A percentile compares a stretch with the other conserved stretches of the same genome.
phyloP scores from a whole-genome alignment of 768 basidiomycete species.

The Trametes cubensis region DNA sequence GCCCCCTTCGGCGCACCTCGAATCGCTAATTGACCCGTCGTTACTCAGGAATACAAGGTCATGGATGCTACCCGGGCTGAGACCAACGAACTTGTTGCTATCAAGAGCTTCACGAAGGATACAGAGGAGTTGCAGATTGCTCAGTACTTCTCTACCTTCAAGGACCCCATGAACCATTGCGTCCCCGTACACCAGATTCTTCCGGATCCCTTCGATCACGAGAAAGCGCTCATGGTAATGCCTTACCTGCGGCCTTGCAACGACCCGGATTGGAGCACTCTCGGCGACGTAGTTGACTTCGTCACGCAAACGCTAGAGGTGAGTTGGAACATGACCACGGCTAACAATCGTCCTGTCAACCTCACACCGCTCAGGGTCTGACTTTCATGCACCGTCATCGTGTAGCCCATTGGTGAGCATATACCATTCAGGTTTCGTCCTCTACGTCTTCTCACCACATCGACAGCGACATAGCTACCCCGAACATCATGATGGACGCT shows the following conservation, averaged over 20 bases:
- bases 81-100: slow-evolving; percentile 20
- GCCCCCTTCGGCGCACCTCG: too few relatives aligned
- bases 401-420: too few relatives aligned
- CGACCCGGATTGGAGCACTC: slow-evolving; percentile 29
- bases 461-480: too few relatives aligned
- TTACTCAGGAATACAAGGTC: slow-evolving; percentile 6
- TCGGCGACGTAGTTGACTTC: slow-evolving; percentile 29
- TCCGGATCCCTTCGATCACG: slow-evolving; percentile 19
- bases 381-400: too few relatives aligned
- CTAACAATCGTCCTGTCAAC: too few relatives aligned
- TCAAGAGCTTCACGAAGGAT: slow-evolving; percentile 18
- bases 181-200: slow-evolving; percentile 28
- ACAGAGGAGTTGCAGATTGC: slow-evolving; percentile 21
- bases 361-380: too few relatives aligned
- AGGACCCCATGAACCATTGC: slow-evolving; percentile 28
- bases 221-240: slow-evolving; percentile 27
- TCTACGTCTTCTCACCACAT: too few relatives aligned
- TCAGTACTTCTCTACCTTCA: slow-evolving; percentile 10
- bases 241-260: slow-evolving; percentile 32
- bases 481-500: slow-evolving; percentile 29
- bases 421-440: too few relatives aligned
- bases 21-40: too few relatives aligned
- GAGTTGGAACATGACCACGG: background rate
- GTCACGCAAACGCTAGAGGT: slow-evolving; percentile 26
- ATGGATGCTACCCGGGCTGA: slow-evolving; percentile 24